phyloP scores from a whole-genome alignment of 2,329 filamentous ascomycete genomes.

The Seiridium cupressi region DNA sequence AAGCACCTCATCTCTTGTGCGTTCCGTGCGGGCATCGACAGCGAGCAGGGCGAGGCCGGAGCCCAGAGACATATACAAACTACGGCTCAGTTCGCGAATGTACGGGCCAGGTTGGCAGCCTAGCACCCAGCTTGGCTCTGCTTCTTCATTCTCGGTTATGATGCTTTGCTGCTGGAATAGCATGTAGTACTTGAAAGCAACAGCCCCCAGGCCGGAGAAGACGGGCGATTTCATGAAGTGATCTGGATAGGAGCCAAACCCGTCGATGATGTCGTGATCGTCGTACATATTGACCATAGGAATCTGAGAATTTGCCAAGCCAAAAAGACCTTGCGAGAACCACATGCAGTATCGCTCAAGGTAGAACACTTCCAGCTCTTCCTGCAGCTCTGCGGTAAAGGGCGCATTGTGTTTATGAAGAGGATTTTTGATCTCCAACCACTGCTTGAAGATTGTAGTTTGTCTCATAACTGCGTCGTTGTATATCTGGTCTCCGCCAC shows the following conservation, averaged over 20 bases:
- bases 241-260: slow-evolving; percentile 89
- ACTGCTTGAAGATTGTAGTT: slow-evolving; percentile 75
- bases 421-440: slow-evolving; percentile 79
- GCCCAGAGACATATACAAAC: slow-evolving; percentile 81
- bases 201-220: slow-evolving; percentile 82
- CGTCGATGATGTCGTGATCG: slow-evolving; percentile 89
- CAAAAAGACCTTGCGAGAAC: slow-evolving; percentile 94
- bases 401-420: slow-evolving; percentile 75
- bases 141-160: slow-evolving; percentile 71
- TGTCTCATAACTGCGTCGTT: slow-evolving; percentile 82
- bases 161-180: slow-evolving; percentile 96
- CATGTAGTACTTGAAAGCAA: slow-evolving; percentile 99
- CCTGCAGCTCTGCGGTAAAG: slow-evolving; percentile 79
- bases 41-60: slow-evolving; percentile 78
- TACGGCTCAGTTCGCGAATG: slow-evolving; percentile 82
- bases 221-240: slow-evolving; percentile 89
- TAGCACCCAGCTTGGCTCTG: slow-evolving; percentile 90
- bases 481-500: slow-evolving; percentile 95
- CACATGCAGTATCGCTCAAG: slow-evolving; percentile 86
- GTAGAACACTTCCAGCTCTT: slow-evolving; percentile 86
- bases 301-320: slow-evolving; percentile 90
- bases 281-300: slow-evolving; percentile 99
- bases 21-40: slow-evolving; percentile 87
- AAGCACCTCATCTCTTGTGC: slow-evolving; percentile 79
- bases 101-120: slow-evolving; percentile 82